Conservation (phyloP, 83 land plant genomes). For the Picea engelmannii region DNA sequence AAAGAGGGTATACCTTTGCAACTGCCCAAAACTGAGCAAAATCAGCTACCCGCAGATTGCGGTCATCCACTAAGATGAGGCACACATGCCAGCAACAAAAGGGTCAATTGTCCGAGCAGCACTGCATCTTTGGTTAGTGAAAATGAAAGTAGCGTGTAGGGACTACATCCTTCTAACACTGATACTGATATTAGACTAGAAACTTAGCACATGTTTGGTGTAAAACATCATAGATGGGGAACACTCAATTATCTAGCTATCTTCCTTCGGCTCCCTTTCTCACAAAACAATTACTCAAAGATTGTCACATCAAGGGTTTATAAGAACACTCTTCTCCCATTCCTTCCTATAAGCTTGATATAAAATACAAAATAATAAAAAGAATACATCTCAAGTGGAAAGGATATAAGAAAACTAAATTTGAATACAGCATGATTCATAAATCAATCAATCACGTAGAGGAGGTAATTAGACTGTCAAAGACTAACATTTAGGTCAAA, state of each 20-base stretch:
- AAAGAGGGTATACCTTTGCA: conserved; percentile 81
- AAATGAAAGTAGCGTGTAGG: conserved; percentile 57
- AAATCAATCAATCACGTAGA: not conserved
- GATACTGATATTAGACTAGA: conserved; percentile 29
- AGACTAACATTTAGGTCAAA: not conserved
- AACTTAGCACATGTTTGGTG: not conserved
- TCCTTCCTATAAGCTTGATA: not conserved
- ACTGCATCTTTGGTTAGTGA: conserved; percentile 86
- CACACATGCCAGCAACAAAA: conserved; percentile 90
- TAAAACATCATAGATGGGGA: conserved; percentile 7
- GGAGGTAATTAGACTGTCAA: not conserved
- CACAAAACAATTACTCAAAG: not conserved
- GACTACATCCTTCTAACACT: conserved; percentile 49
- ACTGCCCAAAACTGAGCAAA: conserved; percentile 98
- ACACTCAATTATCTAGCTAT: conserved; percentile 6
- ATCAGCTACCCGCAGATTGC: conserved; percentile 99
- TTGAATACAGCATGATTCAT: not conserved
- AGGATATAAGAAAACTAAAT: not conserved
- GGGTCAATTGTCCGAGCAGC: conserved; percentile 71
- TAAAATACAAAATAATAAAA: not conserved
- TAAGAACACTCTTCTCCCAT: not conserved
- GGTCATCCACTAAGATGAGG: conserved; percentile 99
- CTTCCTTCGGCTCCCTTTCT: not conserved
- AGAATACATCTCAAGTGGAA: not conserved
- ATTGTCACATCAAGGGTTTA: not conserved